Base-by-base conservation (phyloP, 2,329 filamentous ascomycete genomes). In the Exophiala phaeomuriformis region DNA sequence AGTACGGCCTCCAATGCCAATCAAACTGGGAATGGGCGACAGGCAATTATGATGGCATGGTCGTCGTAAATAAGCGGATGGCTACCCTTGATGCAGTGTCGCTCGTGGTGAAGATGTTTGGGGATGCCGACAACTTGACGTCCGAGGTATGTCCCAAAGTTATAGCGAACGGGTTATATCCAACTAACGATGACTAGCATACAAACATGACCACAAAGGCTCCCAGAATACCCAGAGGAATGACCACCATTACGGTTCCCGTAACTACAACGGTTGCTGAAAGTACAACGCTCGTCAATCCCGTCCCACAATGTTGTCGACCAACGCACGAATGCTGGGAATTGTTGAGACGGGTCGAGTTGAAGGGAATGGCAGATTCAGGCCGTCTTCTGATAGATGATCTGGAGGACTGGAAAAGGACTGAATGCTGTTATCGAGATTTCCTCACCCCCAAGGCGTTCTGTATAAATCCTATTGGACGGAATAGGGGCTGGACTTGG, bases 401-500 rank as follows among this genome's bases (percentile, higher is more conserved):
- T 36, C 29, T 51, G 40, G 39, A 51, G 40, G 48, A 44, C 33
- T 51, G 48, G 48, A 51, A 51, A 35, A 32, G 48, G 30, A 40
- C 40, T 3, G 39, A 51, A 44, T 51, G 48, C 39, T 51, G 48
- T 35, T 8, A 35, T 30, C 3, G 27, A 31, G 48, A 51, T 30
- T 51, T 43, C 40, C 10, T 44, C 2, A 51, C 29, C 5, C 27
- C 30, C 30, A 51, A 51, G 19, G 3, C 48, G 6, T 43, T 39
- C 30, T 51, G 48, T 44, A 28, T 40, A 7, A 19, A n/a, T 36
- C 31, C 39, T 28, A 12, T 27, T 27, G 12, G 4, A 28, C 10
- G 47, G 9, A 8, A 5, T n/a, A 8, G 4, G 7, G 8, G 4
- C 5, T 49, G 5, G 6, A 49, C 30, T 37, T 49, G 47, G 47